Evolutionary conservation across 139 green algal genomes (phyloP).

Genomic region (Marvania coccoides): DNA sequence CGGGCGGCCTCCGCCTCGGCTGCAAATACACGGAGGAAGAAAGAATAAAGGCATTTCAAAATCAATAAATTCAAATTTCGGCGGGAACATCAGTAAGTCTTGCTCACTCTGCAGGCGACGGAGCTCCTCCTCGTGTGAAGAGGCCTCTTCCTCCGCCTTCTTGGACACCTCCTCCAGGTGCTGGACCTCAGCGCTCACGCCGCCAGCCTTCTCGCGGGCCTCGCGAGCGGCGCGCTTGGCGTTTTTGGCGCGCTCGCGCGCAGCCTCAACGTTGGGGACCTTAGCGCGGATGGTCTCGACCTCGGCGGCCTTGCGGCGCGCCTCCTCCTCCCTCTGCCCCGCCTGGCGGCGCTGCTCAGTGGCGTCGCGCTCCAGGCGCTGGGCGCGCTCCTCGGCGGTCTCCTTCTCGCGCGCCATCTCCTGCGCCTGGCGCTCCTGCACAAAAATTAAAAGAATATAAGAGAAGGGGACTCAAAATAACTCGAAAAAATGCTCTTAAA

Average conservation of each 20-base stretch:
- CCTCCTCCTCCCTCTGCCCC: slow-evolving; percentile 2
- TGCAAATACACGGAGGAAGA: too few species aligned
- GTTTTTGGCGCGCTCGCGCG: neutral
- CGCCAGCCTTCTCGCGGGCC: neutral
- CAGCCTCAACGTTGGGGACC: neutral
- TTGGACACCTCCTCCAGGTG: slow-evolving; percentile 3
- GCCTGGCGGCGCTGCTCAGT: neutral
- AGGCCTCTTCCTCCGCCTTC: neutral
- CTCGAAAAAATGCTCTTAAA: too few species aligned
- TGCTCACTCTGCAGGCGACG: neutral
- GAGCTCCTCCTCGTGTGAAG: slow-evolving; percentile 2
- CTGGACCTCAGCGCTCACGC: neutral
- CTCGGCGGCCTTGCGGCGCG: neutral
- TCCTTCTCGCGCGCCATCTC: slow-evolving; percentile 12
- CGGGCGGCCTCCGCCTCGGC: neutral
- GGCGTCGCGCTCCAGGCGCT: slow-evolving; percentile 7
- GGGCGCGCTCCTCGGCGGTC: slow-evolving; percentile 4
- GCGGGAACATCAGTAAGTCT: too few species aligned
- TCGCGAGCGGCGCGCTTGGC: neutral
- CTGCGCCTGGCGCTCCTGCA: slow-evolving; percentile 15
- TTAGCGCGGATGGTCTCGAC: neutral
- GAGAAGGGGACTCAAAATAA: too few species aligned
- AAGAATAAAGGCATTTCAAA: too few species aligned
- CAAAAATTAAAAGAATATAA: too few species aligned
- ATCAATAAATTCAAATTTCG: too few species aligned